Evolutionary conservation across 2,329 filamentous ascomycete species (phyloP).

Genomic region (Ophiostoma novo-ulmi): DNA sequence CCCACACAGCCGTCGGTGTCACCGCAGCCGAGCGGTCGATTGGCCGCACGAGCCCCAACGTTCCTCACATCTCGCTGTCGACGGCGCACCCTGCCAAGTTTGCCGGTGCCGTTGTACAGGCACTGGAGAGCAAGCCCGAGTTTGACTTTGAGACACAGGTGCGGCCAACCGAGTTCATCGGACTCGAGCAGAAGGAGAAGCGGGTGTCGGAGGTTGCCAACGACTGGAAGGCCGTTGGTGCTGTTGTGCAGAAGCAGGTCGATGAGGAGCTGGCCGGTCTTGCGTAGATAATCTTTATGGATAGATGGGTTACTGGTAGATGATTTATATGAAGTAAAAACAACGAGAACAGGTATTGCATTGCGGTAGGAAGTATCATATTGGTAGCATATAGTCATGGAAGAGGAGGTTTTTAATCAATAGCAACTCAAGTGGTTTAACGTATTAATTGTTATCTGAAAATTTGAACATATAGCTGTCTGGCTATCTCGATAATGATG

Average conservation of each 20-base stretch:
- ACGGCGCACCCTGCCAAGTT: slow-evolving; percentile 98
- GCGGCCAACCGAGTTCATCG: slow-evolving; percentile 74
- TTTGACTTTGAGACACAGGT: slow-evolving; percentile 73
- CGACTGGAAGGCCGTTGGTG: slow-evolving; percentile 69
- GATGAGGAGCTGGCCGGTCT: slow-evolving; percentile 50
- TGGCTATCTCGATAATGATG: too few relatives aligned
- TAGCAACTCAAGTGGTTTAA: background rate
- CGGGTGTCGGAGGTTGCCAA: slow-evolving; percentile 65
- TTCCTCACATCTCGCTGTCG: slow-evolving; percentile 76
- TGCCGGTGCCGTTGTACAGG: slow-evolving; percentile 73
- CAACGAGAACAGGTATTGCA: background rate
- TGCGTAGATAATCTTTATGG: background rate
- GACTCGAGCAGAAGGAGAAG: slow-evolving; percentile 69
- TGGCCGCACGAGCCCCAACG: slow-evolving; percentile 44
- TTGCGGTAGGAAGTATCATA: background rate
- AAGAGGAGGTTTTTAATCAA: background rate
- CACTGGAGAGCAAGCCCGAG: slow-evolving; percentile 62
- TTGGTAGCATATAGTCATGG: background rate
- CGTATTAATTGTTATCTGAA: background rate
- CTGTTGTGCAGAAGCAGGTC: slow-evolving; percentile 70
- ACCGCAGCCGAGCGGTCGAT: slow-evolving; percentile 69
- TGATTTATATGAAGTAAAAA: background rate
- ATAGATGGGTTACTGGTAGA: background rate
- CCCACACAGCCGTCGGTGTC: slow-evolving; percentile 85
- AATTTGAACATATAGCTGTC: too few relatives aligned